phyloP scores from a whole-genome alignment of 1,139 yeast species.

The Nakaseomyces nivariensis region DNA sequence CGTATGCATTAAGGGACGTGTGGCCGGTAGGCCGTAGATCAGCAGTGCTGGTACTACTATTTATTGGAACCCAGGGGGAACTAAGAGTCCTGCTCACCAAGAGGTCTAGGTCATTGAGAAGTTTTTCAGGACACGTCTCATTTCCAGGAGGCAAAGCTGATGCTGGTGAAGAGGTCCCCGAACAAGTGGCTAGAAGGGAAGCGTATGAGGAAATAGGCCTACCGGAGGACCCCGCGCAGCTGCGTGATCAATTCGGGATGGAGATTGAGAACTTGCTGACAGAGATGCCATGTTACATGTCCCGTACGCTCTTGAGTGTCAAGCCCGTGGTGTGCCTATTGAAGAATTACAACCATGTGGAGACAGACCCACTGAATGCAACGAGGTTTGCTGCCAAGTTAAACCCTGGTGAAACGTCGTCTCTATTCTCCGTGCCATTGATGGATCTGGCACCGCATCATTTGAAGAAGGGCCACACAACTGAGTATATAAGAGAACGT shows the following conservation, averaged over 20 bases:
- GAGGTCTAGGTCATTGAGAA: conserved; percentile 55
- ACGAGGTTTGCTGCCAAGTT: conserved; percentile 29
- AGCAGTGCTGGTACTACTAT: conserved; percentile 62
- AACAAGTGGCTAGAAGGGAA: conserved; percentile 70
- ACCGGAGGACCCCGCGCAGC: conserved; percentile 38
- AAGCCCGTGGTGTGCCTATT: conserved; percentile 72
- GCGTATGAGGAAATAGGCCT: conserved; percentile 82
- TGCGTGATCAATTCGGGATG: conserved; percentile 41
- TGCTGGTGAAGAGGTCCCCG: conserved; percentile 50
- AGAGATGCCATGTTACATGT: conserved; percentile 59
- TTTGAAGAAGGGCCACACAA: neutral
- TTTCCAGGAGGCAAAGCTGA: conserved; percentile 89
- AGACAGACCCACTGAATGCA: conserved; percentile 15
- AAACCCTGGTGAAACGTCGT: conserved; percentile 65
- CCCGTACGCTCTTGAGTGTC: conserved; percentile 73
- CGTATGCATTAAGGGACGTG: conserved; percentile 10
- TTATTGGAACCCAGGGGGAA: conserved; percentile 64
- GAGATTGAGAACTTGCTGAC: conserved; percentile 27
- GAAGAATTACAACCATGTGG: conserved; percentile 29
- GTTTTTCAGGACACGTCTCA: conserved; percentile 81
- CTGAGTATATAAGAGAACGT: conserved; percentile 31
- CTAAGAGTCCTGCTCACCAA: conserved; percentile 68
- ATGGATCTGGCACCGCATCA: conserved; percentile 39
- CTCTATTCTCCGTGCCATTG: conserved; percentile 60
- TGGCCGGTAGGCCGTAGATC: conserved; percentile 48